Conservation (phyloP, 2,329 filamentous ascomycete genomes). For the Alternaria sp. region DNA sequence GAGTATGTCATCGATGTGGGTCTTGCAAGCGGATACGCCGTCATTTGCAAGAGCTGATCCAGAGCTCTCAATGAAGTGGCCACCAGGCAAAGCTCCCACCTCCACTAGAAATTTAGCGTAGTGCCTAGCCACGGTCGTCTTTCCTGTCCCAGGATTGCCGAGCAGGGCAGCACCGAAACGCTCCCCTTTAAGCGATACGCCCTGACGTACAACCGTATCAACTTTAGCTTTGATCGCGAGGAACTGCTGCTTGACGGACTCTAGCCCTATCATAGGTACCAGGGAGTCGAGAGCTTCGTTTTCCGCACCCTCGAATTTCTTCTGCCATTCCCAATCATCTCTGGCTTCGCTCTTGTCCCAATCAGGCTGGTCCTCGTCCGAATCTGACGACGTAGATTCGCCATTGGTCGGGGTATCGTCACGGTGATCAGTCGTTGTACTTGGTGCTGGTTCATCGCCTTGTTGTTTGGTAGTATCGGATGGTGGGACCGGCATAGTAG, state of each 20-base stretch:
- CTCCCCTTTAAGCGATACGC: conserved; percentile 61
- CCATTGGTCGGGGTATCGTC: not conserved
- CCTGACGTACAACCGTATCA: conserved; percentile 66
- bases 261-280: conserved; percentile 71
- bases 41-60: conserved; percentile 69
- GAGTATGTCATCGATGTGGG: conserved; percentile 63
- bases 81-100: conserved; percentile 67
- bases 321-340: conserved; percentile 68
- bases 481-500: not conserved
- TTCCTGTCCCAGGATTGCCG: conserved; percentile 78
- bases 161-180: conserved; percentile 68
- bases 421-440: not conserved
- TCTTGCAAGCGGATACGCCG: conserved; percentile 65
- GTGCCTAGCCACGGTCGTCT: conserved; percentile 76
- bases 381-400: not conserved
- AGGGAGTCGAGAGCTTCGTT: conserved; percentile 66
- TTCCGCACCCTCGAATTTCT: conserved; percentile 57
- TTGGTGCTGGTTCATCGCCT: not conserved
- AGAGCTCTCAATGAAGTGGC: conserved; percentile 68
- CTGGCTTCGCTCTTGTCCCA: conserved; percentile 34
- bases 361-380: not conserved
- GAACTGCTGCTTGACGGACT: conserved; percentile 70
- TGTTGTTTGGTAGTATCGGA: not conserved
- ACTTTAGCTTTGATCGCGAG: conserved; percentile 68
- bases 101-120: conserved; percentile 71